A percentile compares a stretch with the other conserved stretches of the same genome.
Evolutionary conservation across 768 basidiomycete species (phyloP).

Genomic region (Amyloporia xantha): DNA sequence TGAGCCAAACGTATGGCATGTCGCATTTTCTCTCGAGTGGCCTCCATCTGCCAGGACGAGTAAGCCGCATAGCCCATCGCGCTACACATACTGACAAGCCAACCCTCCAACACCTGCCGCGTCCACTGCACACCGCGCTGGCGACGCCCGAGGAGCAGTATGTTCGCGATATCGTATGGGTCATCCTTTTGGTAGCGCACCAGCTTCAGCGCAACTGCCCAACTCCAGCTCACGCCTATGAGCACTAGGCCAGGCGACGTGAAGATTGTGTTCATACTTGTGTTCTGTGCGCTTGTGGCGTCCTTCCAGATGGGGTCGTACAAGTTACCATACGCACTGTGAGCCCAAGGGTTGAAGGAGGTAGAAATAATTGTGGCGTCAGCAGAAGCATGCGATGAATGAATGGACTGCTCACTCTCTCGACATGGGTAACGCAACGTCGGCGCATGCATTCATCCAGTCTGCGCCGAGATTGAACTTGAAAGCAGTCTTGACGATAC

Average conservation of each 20-base stretch:
- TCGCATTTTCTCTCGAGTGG: slow-evolving; percentile 44
- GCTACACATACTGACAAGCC: slow-evolving; percentile 53
- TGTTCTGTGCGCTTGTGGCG: slow-evolving; percentile 44
- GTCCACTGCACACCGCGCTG: slow-evolving; percentile 53
- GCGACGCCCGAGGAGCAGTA: slow-evolving; percentile 54
- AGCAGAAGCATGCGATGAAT: not conserved
- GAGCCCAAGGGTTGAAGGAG: not conserved
- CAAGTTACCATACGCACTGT: slow-evolving; percentile 14
- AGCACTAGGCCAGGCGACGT: slow-evolving; percentile 45
- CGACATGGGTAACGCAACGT: slow-evolving; percentile 63
- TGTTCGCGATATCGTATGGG: slow-evolving; percentile 57
- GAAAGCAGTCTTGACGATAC: slow-evolving; percentile 50
- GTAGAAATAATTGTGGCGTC: not conserved
- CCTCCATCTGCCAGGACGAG: slow-evolving; percentile 34
- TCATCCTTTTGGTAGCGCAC: slow-evolving; percentile 61
- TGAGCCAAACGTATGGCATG: slow-evolving; percentile 38
- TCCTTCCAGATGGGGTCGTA: slow-evolving; percentile 61
- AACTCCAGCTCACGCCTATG: slow-evolving; percentile 61
- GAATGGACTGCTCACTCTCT: slow-evolving; percentile 38
- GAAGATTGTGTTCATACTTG: slow-evolving; percentile 51
- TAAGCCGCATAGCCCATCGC: slow-evolving; percentile 57
- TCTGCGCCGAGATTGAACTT: slow-evolving; percentile 48
- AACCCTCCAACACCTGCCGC: slow-evolving; percentile 42
- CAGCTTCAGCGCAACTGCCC: slow-evolving; percentile 68
- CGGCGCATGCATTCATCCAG: slow-evolving; percentile 77